These are phyloP conservation scores for Podosphaera aphanis DNA, from an alignment of 2,329 filamentous ascomycete species.

Conservation along the genomic window DNA sequence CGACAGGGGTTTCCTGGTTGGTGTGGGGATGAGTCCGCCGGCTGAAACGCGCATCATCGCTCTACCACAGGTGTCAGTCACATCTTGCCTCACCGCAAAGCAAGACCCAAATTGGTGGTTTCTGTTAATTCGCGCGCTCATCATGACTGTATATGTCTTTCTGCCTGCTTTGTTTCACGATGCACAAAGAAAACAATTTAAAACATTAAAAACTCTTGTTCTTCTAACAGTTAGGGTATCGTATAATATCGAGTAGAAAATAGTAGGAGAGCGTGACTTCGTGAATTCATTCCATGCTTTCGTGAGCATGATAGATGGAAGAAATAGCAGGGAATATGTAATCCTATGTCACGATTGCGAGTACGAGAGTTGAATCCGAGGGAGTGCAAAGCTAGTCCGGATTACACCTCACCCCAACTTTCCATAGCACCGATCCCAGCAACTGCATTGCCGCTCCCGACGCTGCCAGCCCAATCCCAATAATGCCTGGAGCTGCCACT, in stretches of 20 bases:
- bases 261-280: not conserved
- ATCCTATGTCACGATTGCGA: not conserved
- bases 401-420: conserved; percentile 48
- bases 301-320: not conserved
- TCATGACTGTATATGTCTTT: too few species aligned
- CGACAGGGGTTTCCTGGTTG: too few species aligned
- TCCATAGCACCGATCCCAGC: conserved; percentile 45
- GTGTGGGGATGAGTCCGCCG: too few species aligned
- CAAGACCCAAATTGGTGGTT: too few species aligned
- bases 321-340: not conserved
- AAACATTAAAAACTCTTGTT: not conserved
- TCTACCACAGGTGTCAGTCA: too few species aligned
- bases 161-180: not conserved
- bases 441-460: conserved; percentile 52
- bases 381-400: not conserved
- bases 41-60: too few species aligned
- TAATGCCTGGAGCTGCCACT: conserved; percentile 61
- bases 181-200: not conserved
- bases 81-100: too few species aligned
- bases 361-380: not conserved
- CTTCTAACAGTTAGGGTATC: not conserved
- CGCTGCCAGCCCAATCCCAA: conserved; percentile 62
- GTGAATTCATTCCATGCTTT: not conserved
- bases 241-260: not conserved
- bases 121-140: too few species aligned